Evolutionary conservation across 2,329 filamentous ascomycete species (phyloP), one percentile per base, ranked within the genome.

Genomic region (Mycosphaerella arachidis): DNA sequence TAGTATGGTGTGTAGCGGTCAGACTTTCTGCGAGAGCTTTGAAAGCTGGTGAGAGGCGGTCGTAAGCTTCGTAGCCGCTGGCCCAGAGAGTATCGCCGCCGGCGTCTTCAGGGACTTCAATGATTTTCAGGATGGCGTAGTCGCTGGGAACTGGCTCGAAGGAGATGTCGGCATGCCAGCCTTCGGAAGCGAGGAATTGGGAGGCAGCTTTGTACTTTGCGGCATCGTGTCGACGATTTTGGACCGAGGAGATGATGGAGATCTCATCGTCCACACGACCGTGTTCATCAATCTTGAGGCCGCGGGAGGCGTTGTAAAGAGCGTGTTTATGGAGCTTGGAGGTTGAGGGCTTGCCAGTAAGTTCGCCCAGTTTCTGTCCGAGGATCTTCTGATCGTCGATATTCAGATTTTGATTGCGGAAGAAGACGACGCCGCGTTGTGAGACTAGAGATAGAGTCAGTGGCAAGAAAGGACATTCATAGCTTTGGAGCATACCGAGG

Each of bases 351-450:
- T 83, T 84, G 46, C 85, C 85, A 0, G 81, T 78, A 9, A 88
- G 76, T 66, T 83, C 75, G 8, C 86, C 86, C 1, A 89, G 77
- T 0, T 80, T 78, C 12, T 84, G 77, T 35, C 84, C 83, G 0
- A 90, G 78, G 56, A 85, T 76, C 74, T 90, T 90, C 67, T 84
- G 81, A 18, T 86, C 78, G 1, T 85, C 83, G 68, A 87, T 82
- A 63, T 79, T 81, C 40, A 89, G 82, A 79, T 63, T 53, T 51
- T 66, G 63, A 31, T 58, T 56, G 13, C 86, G 82, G 74, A 90
- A 88, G 76, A 90, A 88, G 35, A 89, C 86, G 3, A 90, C 87
- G 12, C 86, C 86, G 0, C 87, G 82, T 62, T 84, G 82, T 1
- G 86, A 89, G 64, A 90, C 86, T 87, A 73, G 68, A 8, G 1